phyloP scores from a whole-genome alignment of 306 rosid genomes.

The Urtica urens region DNA sequence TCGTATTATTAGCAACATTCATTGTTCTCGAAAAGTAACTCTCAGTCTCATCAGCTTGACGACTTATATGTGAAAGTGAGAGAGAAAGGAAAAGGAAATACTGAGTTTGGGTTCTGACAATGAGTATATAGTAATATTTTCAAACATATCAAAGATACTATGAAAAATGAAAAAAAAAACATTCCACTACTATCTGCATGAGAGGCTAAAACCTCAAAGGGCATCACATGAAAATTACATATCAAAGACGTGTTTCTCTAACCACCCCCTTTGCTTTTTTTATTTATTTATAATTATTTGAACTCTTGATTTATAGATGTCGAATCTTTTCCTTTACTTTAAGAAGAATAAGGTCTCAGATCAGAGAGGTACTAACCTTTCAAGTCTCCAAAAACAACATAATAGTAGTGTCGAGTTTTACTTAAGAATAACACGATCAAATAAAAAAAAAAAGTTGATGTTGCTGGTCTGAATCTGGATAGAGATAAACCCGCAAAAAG shows the following conservation, averaged over 20 bases:
- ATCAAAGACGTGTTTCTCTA: too few relatives aligned
- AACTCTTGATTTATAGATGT: not conserved
- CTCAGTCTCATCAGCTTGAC: conserved; percentile 1
- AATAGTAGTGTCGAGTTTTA: too few relatives aligned
- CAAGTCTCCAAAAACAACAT: too few relatives aligned
- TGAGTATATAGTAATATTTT: not conserved
- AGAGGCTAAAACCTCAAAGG: conserved; percentile 1
- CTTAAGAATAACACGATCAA: too few relatives aligned
- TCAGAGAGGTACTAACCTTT: not conserved
- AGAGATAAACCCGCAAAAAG: too few relatives aligned
- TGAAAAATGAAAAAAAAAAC: not conserved
- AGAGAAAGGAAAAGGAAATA: not conserved
- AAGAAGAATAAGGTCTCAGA: conserved; percentile 2
- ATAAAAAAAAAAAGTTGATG: too few relatives aligned
- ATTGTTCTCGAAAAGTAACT: not conserved
- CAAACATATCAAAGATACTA: not conserved
- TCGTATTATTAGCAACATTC: not conserved
- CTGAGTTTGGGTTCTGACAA: too few relatives aligned
- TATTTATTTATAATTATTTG: not conserved
- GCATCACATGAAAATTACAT: conserved; percentile 2
- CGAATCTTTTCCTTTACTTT: not conserved
- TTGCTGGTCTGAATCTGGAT: too few relatives aligned
- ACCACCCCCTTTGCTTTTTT: not conserved
- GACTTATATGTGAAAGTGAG: too few relatives aligned
- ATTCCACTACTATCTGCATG: not conserved